Percentiles rank a stretch among this genome's conserved stretches.
phyloP scores from a whole-genome alignment of 106 monocot genomes.

The Dactylorhiza incarnata region DNA sequence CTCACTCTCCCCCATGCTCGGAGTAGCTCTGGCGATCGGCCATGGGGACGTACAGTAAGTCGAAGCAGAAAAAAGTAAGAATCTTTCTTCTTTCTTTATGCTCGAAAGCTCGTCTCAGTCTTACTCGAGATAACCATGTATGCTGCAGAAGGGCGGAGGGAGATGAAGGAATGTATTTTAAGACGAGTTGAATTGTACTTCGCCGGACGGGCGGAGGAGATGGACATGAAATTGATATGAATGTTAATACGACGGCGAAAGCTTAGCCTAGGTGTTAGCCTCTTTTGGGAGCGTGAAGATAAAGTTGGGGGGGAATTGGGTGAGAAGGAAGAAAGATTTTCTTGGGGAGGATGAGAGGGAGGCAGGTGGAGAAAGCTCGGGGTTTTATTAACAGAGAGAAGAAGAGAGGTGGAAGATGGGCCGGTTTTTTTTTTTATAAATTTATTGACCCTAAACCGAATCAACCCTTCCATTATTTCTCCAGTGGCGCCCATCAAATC shows the following conservation, averaged over 20 bases:
- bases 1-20: conserved; percentile 8
- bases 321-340: background rate
- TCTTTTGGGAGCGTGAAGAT: background rate
- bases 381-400: background rate
- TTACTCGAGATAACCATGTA: background rate
- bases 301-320: conserved; percentile 1
- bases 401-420: background rate
- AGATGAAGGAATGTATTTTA: background rate
- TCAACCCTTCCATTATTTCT: conserved; percentile 2
- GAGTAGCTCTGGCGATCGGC: background rate
- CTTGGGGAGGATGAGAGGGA: background rate
- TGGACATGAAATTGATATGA: background rate
- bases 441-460: background rate
- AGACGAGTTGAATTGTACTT: background rate
- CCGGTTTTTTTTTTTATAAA: too few species aligned
- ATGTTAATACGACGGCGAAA: background rate
- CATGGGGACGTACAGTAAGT: background rate
- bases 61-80: background rate
- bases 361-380: background rate
- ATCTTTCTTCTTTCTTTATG: background rate
- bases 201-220: background rate
- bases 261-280: background rate
- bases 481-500: background rate
- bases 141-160: too few species aligned
- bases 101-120: background rate